Conservation (phyloP, 495 filamentous ascomycete species). For the Aspergillus egyptiacus region DNA sequence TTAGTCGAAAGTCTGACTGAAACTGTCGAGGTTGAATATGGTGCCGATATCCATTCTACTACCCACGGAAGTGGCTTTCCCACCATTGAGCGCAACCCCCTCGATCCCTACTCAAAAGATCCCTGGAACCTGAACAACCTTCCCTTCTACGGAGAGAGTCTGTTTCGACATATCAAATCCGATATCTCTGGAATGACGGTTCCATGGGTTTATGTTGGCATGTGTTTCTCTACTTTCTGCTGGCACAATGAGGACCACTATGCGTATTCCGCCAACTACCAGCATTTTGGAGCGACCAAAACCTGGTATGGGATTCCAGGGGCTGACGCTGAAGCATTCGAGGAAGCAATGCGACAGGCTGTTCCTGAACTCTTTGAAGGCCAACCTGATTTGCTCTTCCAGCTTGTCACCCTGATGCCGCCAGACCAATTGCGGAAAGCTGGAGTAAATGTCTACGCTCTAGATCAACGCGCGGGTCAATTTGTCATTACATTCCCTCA, state of each 20-base stretch:
- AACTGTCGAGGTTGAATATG: constrained; percentile 96
- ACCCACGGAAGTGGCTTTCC: constrained; percentile 98
- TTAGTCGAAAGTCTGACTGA: constrained; percentile 88
- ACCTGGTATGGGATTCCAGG: constrained; percentile 99
- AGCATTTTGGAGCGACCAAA: constrained; percentile 97
- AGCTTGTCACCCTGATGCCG: constrained; percentile 88
- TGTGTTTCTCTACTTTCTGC: constrained; percentile 99
- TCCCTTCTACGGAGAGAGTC: constrained; percentile 81
- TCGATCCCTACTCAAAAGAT: constrained; percentile 77
- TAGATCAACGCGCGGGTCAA: constrained; percentile 93
- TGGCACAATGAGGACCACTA: constrained; percentile 99
- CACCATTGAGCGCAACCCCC: constrained; percentile 85
- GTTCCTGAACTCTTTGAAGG: constrained; percentile 96
- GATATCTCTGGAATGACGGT: constrained; percentile 99
- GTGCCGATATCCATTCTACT: constrained; percentile 96
- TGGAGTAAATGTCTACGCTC: constrained; percentile 84
- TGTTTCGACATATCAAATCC: constrained; percentile 95
- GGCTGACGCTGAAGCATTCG: constrained; percentile 88
- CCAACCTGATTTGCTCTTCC: constrained; percentile 93
- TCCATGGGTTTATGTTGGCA: constrained; percentile 99
- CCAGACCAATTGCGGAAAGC: constrained; percentile 94
- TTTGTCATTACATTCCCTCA: constrained; percentile 94
- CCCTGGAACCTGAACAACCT: constrained; percentile 96
- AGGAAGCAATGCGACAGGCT: constrained; percentile 88
- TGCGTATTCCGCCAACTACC: constrained; percentile 96